These are phyloP conservation scores for Cadophora luteo-olivacea DNA, from an alignment of 2,329 filamentous ascomycete genomes.

Conservation along the genomic window DNA sequence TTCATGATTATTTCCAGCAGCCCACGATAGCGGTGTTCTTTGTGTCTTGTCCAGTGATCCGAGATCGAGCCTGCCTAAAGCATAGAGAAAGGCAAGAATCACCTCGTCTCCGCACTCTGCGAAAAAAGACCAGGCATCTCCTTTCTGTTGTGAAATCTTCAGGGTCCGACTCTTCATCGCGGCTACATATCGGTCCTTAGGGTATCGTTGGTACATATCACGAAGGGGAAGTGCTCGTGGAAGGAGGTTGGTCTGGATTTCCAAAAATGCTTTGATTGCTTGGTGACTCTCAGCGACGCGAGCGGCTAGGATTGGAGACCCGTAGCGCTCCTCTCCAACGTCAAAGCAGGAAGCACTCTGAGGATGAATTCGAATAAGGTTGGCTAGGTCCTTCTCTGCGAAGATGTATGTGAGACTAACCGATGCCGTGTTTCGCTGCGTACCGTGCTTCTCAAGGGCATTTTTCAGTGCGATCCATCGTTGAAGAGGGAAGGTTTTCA, in stretches of 20 bases:
- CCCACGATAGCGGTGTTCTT: constrained; percentile 24
- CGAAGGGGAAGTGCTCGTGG: background rate
- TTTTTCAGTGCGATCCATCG: constrained; percentile 38
- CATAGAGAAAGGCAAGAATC: constrained; percentile 23
- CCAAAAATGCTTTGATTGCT: constrained; percentile 38
- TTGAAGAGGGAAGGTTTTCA: constrained; percentile 30
- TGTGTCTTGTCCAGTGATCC: constrained; percentile 17
- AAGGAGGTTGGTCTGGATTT: constrained; percentile 4
- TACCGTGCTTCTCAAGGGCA: constrained; percentile 40
- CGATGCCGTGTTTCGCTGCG: constrained; percentile 38
- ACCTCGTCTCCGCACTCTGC: constrained; percentile 26
- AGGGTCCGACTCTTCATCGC: background rate
- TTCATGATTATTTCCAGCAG: constrained; percentile 14
- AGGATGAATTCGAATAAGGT: constrained; percentile 42
- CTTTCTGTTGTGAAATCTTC: constrained; percentile 18
- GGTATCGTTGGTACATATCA: constrained; percentile 6
- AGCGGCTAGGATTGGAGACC: constrained; percentile 46
- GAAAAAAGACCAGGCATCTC: constrained; percentile 18
- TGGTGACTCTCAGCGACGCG: constrained; percentile 40
- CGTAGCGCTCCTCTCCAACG: constrained; percentile 43
- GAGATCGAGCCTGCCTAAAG: constrained; percentile 21
- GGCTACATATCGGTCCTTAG: background rate
- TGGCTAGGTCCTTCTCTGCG: constrained; percentile 42
- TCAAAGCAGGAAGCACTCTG: constrained; percentile 34
- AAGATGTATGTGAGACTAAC: constrained; percentile 47